Conservation (phyloP, 2,329 filamentous ascomycete genomes). For the Neonectria ditissima region DNA sequence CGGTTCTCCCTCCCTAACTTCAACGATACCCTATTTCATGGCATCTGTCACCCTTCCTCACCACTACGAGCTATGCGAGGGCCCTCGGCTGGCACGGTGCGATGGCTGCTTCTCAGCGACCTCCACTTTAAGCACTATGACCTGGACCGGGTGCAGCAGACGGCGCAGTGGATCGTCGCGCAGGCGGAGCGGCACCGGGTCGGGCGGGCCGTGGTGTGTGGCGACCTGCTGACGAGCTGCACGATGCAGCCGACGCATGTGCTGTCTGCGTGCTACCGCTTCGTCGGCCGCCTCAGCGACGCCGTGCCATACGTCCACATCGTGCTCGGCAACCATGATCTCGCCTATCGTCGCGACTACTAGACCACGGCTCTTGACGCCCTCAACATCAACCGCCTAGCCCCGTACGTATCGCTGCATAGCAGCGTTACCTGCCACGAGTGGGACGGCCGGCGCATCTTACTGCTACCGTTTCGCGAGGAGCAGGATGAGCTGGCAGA, state of each 20-base stretch:
- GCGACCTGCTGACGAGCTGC: conserved; percentile 39
- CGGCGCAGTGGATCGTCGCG: conserved; percentile 36
- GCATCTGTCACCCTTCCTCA: conserved; percentile 10
- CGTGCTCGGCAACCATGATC: conserved; percentile 42
- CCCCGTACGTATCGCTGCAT: conserved; percentile 33
- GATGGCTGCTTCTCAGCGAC: conserved; percentile 40
- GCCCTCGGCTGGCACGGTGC: conserved; percentile 5
- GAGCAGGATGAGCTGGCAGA: conserved; percentile 35
- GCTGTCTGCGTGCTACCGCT: conserved; percentile 35
- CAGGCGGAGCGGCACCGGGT: conserved; percentile 32
- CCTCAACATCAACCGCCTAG: conserved; percentile 32
- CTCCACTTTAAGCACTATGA: conserved; percentile 37
- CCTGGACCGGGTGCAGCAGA: conserved; percentile 32
- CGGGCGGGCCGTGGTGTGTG: conserved; percentile 33
- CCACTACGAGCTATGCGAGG: conserved; percentile 25
- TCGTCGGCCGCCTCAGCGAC: conserved; percentile 33
- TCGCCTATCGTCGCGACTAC: conserved; percentile 42
- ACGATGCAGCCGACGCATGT: conserved; percentile 34
- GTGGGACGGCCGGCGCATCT: conserved; percentile 37
- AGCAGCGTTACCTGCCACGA: conserved; percentile 24
- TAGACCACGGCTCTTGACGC: conserved; percentile 37
- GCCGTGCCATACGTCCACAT: conserved; percentile 34
- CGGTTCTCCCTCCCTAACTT: too few relatives aligned
- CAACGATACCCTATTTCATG: too few relatives aligned
- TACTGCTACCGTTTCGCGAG: conserved; percentile 39